These are phyloP conservation scores for Beauveria brongniartii DNA, from an alignment of 2,329 filamentous ascomycete species.

Conservation along the genomic window DNA sequence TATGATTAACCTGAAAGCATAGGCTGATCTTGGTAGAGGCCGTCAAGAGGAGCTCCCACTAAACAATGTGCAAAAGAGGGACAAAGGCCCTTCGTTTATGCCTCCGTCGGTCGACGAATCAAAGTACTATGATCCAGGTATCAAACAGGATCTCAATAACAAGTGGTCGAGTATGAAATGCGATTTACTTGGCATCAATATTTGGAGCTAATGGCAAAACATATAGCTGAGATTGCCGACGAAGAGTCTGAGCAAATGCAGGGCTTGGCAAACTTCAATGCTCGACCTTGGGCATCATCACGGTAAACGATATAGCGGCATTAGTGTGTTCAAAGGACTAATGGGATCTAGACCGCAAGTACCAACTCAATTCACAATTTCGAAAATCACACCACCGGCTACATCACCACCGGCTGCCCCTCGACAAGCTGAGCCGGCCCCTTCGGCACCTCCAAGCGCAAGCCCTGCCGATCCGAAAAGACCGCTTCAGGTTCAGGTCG, in stretches of 20 bases:
- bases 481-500: neutral
- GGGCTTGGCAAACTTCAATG: neutral
- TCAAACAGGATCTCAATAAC: neutral
- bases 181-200: too few relatives aligned
- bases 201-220: neutral
- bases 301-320: neutral
- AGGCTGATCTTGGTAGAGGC: constrained; percentile 4
- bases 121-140: neutral
- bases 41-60: constrained; percentile 8
- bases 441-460: neutral
- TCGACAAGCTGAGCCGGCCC: neutral
- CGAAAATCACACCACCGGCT: neutral
- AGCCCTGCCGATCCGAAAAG: neutral
- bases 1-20: neutral
- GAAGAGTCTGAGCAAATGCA: constrained; percentile 5
- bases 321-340: neutral
- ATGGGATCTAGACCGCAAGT: neutral
- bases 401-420: neutral
- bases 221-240: neutral
- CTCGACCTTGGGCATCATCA: constrained; percentile 5
- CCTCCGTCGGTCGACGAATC: neutral
- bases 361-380: neutral
- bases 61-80: neutral
- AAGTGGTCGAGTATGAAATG: neutral
- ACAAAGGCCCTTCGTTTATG: neutral